Conservation (phyloP, 345 rosid genomes). For the Mallotus nudiflorus region DNA sequence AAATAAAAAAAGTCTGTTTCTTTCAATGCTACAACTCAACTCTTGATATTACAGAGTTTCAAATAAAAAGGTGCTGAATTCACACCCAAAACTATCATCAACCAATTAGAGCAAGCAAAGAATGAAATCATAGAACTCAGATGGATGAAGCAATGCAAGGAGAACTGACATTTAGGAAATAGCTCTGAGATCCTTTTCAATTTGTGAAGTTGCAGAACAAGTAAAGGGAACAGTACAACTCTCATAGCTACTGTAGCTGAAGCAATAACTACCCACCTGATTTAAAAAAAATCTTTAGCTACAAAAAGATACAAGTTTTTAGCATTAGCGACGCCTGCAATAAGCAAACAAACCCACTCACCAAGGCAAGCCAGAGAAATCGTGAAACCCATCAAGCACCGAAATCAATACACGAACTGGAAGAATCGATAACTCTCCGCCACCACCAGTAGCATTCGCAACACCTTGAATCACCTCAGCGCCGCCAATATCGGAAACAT, state of each 20-base stretch:
- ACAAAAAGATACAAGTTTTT: too few relatives aligned
- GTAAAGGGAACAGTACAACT: constrained; percentile 55
- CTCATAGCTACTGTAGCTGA: constrained; percentile 77
- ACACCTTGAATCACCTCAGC: constrained; percentile 29
- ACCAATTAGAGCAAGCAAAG: too few relatives aligned
- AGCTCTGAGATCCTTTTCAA: constrained; percentile 51
- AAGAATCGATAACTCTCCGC: constrained; percentile 39
- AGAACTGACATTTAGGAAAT: constrained; percentile 66
- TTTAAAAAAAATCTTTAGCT: too few relatives aligned
- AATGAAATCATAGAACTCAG: not conserved
- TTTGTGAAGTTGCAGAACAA: constrained; percentile 67
- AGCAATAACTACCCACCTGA: constrained; percentile 83
- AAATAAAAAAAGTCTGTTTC: too few relatives aligned
- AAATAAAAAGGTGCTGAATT: too few relatives aligned
- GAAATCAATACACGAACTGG: constrained; percentile 53
- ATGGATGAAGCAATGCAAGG: not conserved
- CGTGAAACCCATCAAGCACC: constrained; percentile 70
- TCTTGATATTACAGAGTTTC: too few relatives aligned
- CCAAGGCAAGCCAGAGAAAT: constrained; percentile 86
- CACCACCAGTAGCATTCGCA: constrained; percentile 16
- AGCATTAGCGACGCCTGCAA: too few relatives aligned
- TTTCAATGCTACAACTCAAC: too few relatives aligned
- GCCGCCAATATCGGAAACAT: constrained; percentile 15
- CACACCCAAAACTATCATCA: too few relatives aligned
- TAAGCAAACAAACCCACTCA: constrained; percentile 14